These are phyloP conservation scores for Diutina mesorugosa DNA, from an alignment of 1,139 yeast genomes.

Conservation along the genomic window DNA sequence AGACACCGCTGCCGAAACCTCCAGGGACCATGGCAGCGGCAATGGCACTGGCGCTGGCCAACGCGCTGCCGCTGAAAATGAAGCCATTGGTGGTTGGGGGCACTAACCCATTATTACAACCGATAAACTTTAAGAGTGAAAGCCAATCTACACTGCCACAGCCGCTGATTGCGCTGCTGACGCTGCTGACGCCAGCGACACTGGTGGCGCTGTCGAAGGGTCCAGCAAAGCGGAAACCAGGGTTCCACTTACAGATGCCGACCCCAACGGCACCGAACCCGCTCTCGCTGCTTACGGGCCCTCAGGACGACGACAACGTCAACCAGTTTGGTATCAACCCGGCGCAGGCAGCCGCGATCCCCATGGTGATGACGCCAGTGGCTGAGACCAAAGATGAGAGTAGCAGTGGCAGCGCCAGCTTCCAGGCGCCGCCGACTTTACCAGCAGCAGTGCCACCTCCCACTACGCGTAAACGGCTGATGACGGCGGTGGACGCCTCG, in stretches of 20 bases:
- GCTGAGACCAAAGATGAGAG: conserved; percentile 36
- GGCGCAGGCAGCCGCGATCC: conserved; percentile 36
- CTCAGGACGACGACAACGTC: conserved; percentile 23
- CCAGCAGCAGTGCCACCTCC: neutral
- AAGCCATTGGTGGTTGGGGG: conserved; percentile 33
- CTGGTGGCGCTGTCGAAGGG: neutral
- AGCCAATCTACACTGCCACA: neutral
- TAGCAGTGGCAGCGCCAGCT: neutral
- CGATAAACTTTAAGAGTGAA: conserved; percentile 34
- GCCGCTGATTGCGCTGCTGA: neutral
- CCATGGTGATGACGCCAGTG: conserved; percentile 64
- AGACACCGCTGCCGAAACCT: neutral
- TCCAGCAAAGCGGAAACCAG: conserved; percentile 18
- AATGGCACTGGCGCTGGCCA: neutral
- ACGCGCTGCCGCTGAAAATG: conserved; percentile 35
- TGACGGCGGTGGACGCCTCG: conserved; percentile 5
- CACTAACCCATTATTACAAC: conserved; percentile 42
- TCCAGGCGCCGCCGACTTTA: neutral
- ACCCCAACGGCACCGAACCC: conserved; percentile 25
- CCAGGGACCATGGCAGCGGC: neutral
- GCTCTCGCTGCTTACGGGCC: conserved; percentile 24
- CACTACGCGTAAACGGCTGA: conserved; percentile 1
- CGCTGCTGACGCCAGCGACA: neutral
- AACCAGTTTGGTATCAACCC: conserved; percentile 59
- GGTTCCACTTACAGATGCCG: conserved; percentile 37